phyloP scores from a whole-genome alignment of 768 basidiomycete genomes.

The Boletus pseudo-olivaceus region DNA sequence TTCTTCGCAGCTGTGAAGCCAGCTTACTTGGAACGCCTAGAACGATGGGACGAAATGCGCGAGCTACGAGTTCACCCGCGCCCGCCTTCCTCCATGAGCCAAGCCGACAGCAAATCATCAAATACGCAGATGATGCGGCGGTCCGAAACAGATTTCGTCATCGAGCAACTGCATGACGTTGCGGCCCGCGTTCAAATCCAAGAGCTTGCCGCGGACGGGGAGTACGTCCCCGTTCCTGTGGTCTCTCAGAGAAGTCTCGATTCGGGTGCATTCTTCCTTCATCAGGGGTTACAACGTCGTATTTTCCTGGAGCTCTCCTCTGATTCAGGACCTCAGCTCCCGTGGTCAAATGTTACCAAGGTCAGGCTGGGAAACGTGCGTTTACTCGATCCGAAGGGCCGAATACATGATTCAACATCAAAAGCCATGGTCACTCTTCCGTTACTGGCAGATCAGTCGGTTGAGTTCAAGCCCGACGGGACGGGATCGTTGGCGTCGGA shows the following conservation, averaged over 20 bases:
- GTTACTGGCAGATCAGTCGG: conserved; percentile 63
- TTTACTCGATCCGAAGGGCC: conserved; percentile 78
- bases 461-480: conserved; percentile 83
- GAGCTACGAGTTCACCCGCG: conserved; percentile 58
- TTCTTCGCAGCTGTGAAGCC: conserved; percentile 83
- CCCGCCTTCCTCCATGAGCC: conserved; percentile 30
- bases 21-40: conserved; percentile 83
- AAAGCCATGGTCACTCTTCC: conserved; percentile 70
- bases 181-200: conserved; percentile 82
- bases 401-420: conserved; percentile 73
- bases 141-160: conserved; percentile 88
- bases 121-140: conserved; percentile 76
- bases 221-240: conserved; percentile 81
- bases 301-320: conserved; percentile 74
- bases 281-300: conserved; percentile 90
- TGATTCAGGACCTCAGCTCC: conserved; percentile 85
- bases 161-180: conserved; percentile 87
- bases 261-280: conserved; percentile 81
- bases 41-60: conserved; percentile 91
- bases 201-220: conserved; percentile 82
- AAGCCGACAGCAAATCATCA: conserved; percentile 38
- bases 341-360: conserved; percentile 78
- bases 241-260: conserved; percentile 71
- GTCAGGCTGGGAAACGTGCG: conserved; percentile 82
- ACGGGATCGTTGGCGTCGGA: conserved; percentile 66